Evolutionary conservation across 73 alveolate genomes (phyloP), one percentile per base, ranked within the genome.

Genomic region (Paramecium bursaria): DNA sequence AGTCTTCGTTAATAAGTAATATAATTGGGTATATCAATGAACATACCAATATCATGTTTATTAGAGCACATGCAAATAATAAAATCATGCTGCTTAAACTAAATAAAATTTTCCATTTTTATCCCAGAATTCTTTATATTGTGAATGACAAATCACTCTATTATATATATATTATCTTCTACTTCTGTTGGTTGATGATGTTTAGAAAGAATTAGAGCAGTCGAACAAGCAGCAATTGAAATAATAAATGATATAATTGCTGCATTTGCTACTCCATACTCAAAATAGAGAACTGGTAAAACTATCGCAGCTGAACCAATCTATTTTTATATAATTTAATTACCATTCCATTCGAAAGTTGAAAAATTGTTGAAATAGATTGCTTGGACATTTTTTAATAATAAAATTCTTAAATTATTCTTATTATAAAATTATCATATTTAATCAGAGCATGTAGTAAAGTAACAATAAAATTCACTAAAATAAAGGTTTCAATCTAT

Each of bases 331-430:
- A 11, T 29, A 6, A 29, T 26, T 26, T 2, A 4, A 26, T 26
- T 57, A 57, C 76, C 76, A 57, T 57, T 57, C 76, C 76, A 57
- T 57, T 57, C 15, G 76, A 57, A n/a, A n/a, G n/a, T n/a, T n/a
- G n/a, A n/a, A n/a, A n/a, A n/a, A n/a, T n/a, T n/a, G n/a, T n/a
- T n/a, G n/a, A n/a, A n/a, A n/a, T n/a, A n/a, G n/a, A n/a, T n/a
- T n/a, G n/a, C n/a, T n/a, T n/a, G n/a, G n/a, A n/a, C n/a, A n/a
- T n/a, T n/a, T n/a, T n/a, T n/a, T n/a, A n/a, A n/a, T n/a, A n/a
- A n/a, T n/a, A n/a, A n/a, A n/a, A n/a, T n/a, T n/a, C n/a, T n/a
- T n/a, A n/a, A n/a, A n/a, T n/a, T n/a, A n/a, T n/a, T n/a, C n/a
- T n/a, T n/a, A n/a, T n/a, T n/a, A n/a, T n/a, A n/a, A n/a, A n/a